phyloP scores from a whole-genome alignment of 2,329 filamentous ascomycete genomes.

The Aureobasidium sp. region DNA sequence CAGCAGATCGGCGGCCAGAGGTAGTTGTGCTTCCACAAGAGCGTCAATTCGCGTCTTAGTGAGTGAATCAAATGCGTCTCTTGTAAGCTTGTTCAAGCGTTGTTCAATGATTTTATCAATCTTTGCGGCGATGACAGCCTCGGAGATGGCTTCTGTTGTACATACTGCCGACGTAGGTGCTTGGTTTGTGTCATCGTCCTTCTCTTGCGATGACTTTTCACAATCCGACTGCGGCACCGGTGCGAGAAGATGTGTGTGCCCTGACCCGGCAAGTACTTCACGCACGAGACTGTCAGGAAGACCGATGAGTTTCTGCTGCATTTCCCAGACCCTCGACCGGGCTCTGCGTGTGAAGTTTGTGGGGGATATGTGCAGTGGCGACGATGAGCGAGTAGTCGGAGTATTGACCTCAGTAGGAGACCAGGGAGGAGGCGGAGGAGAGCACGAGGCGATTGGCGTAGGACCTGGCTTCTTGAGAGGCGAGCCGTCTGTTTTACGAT shows the following conservation, averaged over 20 bases:
- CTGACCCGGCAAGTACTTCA: not conserved
- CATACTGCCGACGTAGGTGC: not conserved
- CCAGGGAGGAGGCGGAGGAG: not conserved
- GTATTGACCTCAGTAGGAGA: conserved; percentile 6
- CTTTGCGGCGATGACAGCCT: not conserved
- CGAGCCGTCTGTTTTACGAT: not conserved
- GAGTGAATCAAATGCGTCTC: not conserved
- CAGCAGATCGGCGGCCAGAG: not conserved
- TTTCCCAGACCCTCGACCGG: not conserved
- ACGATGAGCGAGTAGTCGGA: not conserved
- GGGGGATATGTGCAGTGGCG: not conserved
- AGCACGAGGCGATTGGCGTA: not conserved
- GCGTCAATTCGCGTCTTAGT: not conserved
- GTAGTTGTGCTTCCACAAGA: not conserved
- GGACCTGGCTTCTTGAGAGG: not conserved
- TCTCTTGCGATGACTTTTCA: not conserved
- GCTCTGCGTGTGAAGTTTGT: not conserved
- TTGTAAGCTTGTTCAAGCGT: not conserved
- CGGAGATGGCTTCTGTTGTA: not conserved
- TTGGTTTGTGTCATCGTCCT: too few species aligned
- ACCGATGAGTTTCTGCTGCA: not conserved
- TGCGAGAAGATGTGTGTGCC: not conserved
- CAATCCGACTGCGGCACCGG: not conserved
- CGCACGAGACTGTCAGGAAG: not conserved
- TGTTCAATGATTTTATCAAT: conserved; percentile 5